Conservation (phyloP, 352 stramenopile genomes). For the Phytopythium cucurbitacearum region DNA sequence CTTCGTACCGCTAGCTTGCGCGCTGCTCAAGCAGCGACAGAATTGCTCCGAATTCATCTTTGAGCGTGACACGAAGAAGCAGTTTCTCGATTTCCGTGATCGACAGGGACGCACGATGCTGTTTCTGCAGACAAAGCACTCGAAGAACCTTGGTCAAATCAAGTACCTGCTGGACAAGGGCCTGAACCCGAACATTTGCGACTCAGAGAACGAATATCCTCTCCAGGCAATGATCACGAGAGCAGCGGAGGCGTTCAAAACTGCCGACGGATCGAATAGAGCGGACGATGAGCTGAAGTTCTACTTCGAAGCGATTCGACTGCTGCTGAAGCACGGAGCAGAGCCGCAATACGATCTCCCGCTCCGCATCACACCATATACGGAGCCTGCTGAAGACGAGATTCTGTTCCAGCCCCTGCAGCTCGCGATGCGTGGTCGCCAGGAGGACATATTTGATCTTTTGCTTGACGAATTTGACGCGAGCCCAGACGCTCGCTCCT, state of each 20-base stretch:
- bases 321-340: conserved; percentile 51
- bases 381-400: conserved; percentile 6
- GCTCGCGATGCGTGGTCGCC: conserved; percentile 44
- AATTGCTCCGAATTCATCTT: conserved; percentile 62
- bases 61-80: conserved; percentile 43
- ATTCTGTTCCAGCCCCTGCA: conserved; percentile 46
- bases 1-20: conserved; percentile 65
- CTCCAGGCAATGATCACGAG: conserved; percentile 54
- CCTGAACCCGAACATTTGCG: conserved; percentile 60
- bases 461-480: conserved; percentile 39
- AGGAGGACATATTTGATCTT: conserved; percentile 41
- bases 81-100: conserved; percentile 71
- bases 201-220: conserved; percentile 57
- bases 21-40: conserved; percentile 58
- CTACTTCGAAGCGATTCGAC: conserved; percentile 37
- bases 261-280: background rate
- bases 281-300: conserved; percentile 23
- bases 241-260: conserved; percentile 9
- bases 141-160: conserved; percentile 51
- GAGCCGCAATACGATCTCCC: conserved; percentile 39
- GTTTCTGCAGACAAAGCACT: conserved; percentile 77
- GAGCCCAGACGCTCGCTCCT: conserved; percentile 26
- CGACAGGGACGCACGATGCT: conserved; percentile 74
- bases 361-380: conserved; percentile 10
- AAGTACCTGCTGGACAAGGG: conserved; percentile 70